Base-by-base conservation (phyloP, 495 filamentous ascomycete species). In the Saxophila tyrrhenica region DNA sequence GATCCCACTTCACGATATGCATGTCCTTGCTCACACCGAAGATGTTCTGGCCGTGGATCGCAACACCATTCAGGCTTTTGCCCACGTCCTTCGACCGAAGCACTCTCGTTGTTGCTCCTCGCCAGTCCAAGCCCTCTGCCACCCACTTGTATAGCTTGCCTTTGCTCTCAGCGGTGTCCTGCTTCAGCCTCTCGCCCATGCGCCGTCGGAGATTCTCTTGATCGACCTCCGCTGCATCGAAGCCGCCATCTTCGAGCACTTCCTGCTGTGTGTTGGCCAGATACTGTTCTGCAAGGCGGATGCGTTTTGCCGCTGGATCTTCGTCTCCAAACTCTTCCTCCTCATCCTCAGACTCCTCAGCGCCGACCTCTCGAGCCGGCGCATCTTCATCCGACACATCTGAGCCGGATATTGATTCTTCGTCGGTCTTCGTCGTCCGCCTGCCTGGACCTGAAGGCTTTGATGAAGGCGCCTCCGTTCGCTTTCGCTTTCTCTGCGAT, bases 141-240 rank as follows among this genome's bases (percentile, higher is more conserved):
- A 98, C 75, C 58, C 77, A 76, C 42, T 87, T 78, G 70, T 95
- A 95, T 15, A 94, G 72, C 52, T 84, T 84, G 35, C 92, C 92
- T 73, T 97, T 97, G 48, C 83, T 79, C 67, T 95, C 91, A 23
- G 94, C 91, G 68, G 89, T 89, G 67, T 95, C 92, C 70, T 96
- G 86, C 66, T 89, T 82, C 55, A 97, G 70, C 55, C 91, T 74
- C 62, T 91, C 83, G 5, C 92, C 89, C 62, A 97, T 92, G 15
- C 58, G 58, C 29, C 49, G 25, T 15, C 57, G 54, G 32, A 62
- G 25, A 48, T 95, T 74, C 60, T 97, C 89, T 42, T 83, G 75
- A 69, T 97, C 92, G 43, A 98, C 87, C 19, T 96, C 83, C 56
- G 82, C 89, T 2, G 92, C 92, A 71, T 98, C 88, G 62, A 95